Conservation (phyloP, 305 asterid genomes). For the Fraxinus sp. region DNA sequence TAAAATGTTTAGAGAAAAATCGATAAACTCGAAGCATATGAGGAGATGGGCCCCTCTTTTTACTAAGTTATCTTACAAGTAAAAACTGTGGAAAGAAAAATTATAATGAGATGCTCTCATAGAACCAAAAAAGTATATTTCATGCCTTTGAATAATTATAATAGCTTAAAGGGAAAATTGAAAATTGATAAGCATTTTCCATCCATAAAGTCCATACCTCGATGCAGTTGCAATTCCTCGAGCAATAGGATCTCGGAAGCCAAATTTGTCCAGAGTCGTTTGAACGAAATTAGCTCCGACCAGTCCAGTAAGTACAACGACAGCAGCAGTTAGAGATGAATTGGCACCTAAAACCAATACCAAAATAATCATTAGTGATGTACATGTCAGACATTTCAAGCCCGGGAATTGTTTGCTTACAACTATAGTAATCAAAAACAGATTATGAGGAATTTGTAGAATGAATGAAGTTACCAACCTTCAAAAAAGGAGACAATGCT, state of each 20-base stretch:
- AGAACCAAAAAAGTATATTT: background rate
- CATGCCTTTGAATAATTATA: background rate
- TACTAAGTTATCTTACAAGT: background rate
- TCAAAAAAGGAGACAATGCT: slow-evolving; percentile 93
- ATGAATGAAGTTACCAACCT: slow-evolving; percentile 41
- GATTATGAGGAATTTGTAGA: slow-evolving; percentile 8
- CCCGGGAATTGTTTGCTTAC: background rate
- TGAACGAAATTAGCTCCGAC: slow-evolving; percentile 96
- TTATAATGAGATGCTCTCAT: background rate
- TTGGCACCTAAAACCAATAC: slow-evolving; percentile 65
- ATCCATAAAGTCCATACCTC: slow-evolving; percentile 44
- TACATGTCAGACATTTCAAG: background rate
- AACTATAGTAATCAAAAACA: background rate
- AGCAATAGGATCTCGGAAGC: slow-evolving; percentile 91
- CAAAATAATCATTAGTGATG: background rate
- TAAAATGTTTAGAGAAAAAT: background rate
- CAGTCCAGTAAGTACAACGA: slow-evolving; percentile 87
- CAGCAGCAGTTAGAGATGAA: slow-evolving; percentile 95
- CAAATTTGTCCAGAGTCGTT: slow-evolving; percentile 70
- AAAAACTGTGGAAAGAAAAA: background rate
- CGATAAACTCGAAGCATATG: background rate
- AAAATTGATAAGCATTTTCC: background rate
- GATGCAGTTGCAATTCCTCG: slow-evolving; percentile 99
- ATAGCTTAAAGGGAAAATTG: background rate
- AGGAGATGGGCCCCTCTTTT: background rate